These are phyloP conservation scores for Sporothrix mexicana DNA, from an alignment of 2,329 filamentous ascomycete genomes.

Conservation along the genomic window DNA sequence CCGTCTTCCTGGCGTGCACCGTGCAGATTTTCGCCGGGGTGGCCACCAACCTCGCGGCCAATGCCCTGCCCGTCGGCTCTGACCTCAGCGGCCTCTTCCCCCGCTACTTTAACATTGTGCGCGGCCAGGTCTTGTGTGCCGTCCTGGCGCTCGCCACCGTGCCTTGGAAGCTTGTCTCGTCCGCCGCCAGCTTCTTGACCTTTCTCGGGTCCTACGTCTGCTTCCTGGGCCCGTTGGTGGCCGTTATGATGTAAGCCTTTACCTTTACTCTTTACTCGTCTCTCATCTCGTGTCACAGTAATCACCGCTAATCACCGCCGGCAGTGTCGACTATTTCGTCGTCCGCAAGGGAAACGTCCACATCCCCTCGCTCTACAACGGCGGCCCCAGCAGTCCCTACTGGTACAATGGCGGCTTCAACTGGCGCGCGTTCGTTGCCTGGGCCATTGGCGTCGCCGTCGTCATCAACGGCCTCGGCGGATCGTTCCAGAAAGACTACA, in stretches of 20 bases:
- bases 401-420: constrained; percentile 47
- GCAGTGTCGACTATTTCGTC: constrained; percentile 44
- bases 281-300: too few species aligned
- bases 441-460: constrained; percentile 44
- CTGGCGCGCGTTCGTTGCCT: constrained; percentile 45
- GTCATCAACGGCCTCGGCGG: constrained; percentile 47
- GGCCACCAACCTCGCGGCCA: constrained; percentile 41
- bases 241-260: constrained; percentile 28
- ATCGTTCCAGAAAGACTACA: constrained; percentile 43
- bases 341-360: constrained; percentile 47
- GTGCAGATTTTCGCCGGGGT: constrained; percentile 38
- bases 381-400: constrained; percentile 43
- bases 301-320: too few species aligned
- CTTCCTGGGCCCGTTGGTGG: constrained; percentile 36
- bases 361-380: constrained; percentile 45
- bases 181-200: constrained; percentile 36
- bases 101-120: constrained; percentile 46
- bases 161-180: constrained; percentile 39
- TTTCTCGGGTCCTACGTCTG: constrained; percentile 38
- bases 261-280: too few species aligned
- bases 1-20: constrained; percentile 38
- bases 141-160: constrained; percentile 37
- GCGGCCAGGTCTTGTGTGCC: constrained; percentile 41
- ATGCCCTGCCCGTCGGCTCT: constrained; percentile 48
- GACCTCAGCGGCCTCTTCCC: constrained; percentile 45